phyloP scores from a whole-genome alignment of 2,329 filamentous ascomycete species.

The Magnaporthiopsis rhizophila region DNA sequence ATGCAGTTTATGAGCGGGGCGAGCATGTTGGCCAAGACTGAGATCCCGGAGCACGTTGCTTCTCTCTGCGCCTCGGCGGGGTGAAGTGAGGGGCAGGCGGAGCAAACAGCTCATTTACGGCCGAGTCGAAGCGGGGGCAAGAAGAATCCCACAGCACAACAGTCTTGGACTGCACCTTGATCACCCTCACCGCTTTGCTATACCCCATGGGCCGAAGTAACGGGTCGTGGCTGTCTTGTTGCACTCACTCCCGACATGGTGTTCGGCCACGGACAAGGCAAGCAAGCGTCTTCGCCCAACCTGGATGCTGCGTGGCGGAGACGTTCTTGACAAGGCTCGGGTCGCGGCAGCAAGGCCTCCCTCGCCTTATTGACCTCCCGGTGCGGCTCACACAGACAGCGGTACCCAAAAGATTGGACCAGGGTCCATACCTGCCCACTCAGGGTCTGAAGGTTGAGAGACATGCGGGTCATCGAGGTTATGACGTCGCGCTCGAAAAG shows the following conservation, averaged over 20 bases:
- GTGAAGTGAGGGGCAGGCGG: neutral
- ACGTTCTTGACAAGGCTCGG: neutral
- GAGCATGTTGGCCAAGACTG: neutral
- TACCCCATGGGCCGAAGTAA: neutral
- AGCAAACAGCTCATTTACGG: neutral
- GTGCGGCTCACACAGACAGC: neutral
- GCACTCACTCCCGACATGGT: too few species aligned
- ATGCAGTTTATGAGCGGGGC: constrained; percentile 43
- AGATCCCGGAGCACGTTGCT: constrained; percentile 2
- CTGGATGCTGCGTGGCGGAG: neutral
- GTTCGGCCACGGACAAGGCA: neutral
- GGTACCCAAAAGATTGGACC: neutral
- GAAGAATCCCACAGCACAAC: too few species aligned
- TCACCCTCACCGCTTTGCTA: neutral
- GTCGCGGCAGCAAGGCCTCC: neutral
- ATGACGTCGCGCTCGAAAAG: neutral
- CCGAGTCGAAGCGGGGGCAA: too few species aligned
- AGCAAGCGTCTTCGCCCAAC: too few species aligned
- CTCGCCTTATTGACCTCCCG: too few species aligned
- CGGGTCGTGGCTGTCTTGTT: neutral
- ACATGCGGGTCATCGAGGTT: neutral
- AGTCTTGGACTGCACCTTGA: neutral
- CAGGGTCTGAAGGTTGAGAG: neutral
- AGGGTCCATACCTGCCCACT: neutral
- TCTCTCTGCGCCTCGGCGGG: neutral